A percentile compares a stretch with the other conserved stretches of the same genome.
Conservation (phyloP, 192 early-diverging fungal species). For the Backusella australiensis region DNA sequence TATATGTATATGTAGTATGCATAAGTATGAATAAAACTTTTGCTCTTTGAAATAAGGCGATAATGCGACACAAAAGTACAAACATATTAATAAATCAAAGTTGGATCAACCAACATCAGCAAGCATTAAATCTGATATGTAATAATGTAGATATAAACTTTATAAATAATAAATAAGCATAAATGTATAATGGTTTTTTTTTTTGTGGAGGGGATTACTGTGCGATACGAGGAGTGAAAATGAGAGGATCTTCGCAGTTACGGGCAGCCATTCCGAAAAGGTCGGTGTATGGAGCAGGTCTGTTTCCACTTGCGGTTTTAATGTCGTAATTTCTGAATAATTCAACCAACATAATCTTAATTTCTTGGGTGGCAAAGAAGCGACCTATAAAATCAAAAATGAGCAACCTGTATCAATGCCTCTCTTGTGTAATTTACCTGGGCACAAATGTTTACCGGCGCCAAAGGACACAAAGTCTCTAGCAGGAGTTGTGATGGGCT, state of each 20-base stretch:
- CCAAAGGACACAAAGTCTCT: conserved; percentile 20
- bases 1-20: too few relatives aligned
- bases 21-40: too few relatives aligned
- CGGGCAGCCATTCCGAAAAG: conserved; percentile 10
- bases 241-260: conserved; percentile 7
- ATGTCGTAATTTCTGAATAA: conserved; percentile 20
- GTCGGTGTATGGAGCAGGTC: conserved; percentile 9
- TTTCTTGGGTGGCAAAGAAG: conserved; percentile 34
- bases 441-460: conserved; percentile 22
- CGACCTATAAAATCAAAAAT: background rate
- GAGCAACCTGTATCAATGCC: background rate
- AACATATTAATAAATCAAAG: too few relatives aligned
- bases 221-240: conserved; percentile 1
- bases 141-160: too few relatives aligned
- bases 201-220: background rate
- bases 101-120: too few relatives aligned
- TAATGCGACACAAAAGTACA: too few relatives aligned
- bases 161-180: too few relatives aligned
- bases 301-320: conserved; percentile 1
- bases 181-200: background rate
- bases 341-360: conserved; percentile 15
- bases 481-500: background rate
- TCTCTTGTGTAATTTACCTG: conserved; percentile 18
- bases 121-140: too few relatives aligned
- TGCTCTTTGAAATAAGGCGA: too few relatives aligned